These are phyloP conservation scores for Geotrichum bryndzae DNA, from an alignment of 1,139 yeast genomes.

Conservation along the genomic window DNA sequence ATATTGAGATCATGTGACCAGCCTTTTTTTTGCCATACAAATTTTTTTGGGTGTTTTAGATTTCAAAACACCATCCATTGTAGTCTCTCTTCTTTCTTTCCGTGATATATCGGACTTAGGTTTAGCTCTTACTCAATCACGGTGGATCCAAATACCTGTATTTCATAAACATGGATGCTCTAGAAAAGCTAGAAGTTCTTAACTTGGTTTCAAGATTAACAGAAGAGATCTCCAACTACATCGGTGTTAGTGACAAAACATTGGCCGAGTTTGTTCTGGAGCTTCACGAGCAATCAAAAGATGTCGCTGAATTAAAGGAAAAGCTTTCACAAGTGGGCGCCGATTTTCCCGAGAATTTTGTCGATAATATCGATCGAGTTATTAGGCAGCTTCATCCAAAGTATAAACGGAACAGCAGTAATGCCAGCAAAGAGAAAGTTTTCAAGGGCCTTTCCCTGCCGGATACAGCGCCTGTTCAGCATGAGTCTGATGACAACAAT, in stretches of 20 bases:
- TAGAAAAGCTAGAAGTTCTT: conserved; percentile 32
- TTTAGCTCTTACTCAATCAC: background rate
- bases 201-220: conserved; percentile 35
- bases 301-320: conserved; percentile 39
- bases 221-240: conserved; percentile 31
- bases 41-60: background rate
- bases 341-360: conserved; percentile 46
- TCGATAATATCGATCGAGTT: conserved; percentile 37
- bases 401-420: conserved; percentile 18
- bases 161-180: conserved; percentile 25
- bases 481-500: background rate
- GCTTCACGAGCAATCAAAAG: conserved; percentile 40
- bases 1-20: conserved; percentile 12
- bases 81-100: background rate
- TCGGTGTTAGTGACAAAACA: conserved; percentile 38
- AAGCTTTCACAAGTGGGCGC: conserved; percentile 56
- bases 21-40: background rate
- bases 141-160: background rate
- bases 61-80: background rate
- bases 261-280: conserved; percentile 54
- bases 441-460: conserved; percentile 25
- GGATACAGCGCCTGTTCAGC: conserved; percentile 17
- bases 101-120: background rate
- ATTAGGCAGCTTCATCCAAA: conserved; percentile 33
- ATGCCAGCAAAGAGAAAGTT: conserved; percentile 14